Evolutionary conservation across 805 yeast species (phyloP).

Genomic region (Zygoascus biomembranicola): DNA sequence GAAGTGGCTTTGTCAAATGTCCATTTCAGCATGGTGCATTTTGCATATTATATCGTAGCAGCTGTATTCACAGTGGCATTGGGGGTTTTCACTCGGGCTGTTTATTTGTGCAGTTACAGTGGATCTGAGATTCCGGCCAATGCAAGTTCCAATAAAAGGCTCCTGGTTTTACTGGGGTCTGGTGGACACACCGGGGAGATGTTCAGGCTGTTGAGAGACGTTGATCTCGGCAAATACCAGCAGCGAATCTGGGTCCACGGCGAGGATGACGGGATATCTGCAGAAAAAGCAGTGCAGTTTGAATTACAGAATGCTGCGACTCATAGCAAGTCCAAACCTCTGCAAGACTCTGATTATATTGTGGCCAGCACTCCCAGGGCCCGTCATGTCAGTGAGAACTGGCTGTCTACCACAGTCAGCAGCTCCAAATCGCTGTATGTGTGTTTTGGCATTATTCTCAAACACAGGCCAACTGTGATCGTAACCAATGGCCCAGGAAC

Average conservation of each 20-base stretch:
- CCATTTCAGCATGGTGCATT: too few species aligned
- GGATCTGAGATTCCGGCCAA: neutral
- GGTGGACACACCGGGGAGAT: constrained; percentile 98
- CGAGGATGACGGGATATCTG: constrained; percentile 45
- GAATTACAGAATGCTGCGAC: constrained; percentile 11
- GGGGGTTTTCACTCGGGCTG: neutral
- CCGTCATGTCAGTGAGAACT: constrained; percentile 50
- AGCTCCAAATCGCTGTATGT: constrained; percentile 33
- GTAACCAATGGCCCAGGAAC: constrained; percentile 80
- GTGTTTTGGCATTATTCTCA: constrained; percentile 25
- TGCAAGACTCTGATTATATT: neutral
- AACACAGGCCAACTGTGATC: constrained; percentile 35
- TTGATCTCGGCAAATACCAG: constrained; percentile 24
- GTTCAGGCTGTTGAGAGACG: constrained; percentile 52
- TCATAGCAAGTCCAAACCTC: neutral
- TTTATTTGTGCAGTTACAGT: neutral
- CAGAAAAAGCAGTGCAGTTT: constrained; percentile 23
- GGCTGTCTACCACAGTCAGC: constrained; percentile 38
- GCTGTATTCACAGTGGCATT: neutral
- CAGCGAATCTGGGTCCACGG: constrained; percentile 33
- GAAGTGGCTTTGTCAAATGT: too few species aligned
- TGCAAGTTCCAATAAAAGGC: neutral
- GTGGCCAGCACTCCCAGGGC: constrained; percentile 44
- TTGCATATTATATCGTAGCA: neutral
- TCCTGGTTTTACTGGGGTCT: constrained; percentile 74